Conservation (phyloP, 2,329 filamentous ascomycete species). For the Ophiosphaerella korrae region DNA sequence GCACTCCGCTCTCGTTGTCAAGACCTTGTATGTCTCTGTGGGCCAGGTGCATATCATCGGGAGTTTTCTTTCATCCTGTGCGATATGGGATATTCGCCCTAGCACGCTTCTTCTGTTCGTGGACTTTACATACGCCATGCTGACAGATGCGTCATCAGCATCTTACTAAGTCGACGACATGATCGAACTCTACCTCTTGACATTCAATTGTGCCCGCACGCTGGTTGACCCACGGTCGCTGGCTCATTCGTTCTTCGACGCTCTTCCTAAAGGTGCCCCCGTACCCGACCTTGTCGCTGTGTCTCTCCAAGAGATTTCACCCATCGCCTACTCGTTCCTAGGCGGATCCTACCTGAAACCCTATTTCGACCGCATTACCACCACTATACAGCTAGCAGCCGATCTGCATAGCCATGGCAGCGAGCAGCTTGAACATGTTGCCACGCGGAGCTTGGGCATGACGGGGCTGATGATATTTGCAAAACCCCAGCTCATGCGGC, state of each 20-base stretch:
- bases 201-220: conserved; percentile 85
- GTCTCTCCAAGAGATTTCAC: conserved; percentile 85
- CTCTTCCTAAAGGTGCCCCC: conserved; percentile 49
- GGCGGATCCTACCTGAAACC: conserved; percentile 78
- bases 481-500: conserved; percentile 61
- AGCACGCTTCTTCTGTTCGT: not conserved
- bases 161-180: conserved; percentile 14
- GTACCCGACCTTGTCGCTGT: conserved; percentile 71
- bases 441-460: conserved; percentile 80
- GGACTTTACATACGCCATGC: conserved; percentile 14
- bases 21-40: not conserved
- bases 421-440: conserved; percentile 70
- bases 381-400: conserved; percentile 74
- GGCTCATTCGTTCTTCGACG: conserved; percentile 65
- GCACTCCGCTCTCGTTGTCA: not conserved
- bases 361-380: conserved; percentile 74
- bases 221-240: conserved; percentile 73
- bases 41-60: too few species aligned
- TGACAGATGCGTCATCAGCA: conserved; percentile 25
- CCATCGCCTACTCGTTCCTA: conserved; percentile 82
- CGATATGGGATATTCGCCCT: too few species aligned
- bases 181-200: conserved; percentile 77
- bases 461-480: conserved; percentile 88
- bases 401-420: conserved; percentile 48
- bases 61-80: too few species aligned